Percentiles rank a stretch among this genome's conserved stretches.
Evolutionary conservation across 2,329 filamentous ascomycete species (phyloP).

Genomic region (Pseudogymnoascus sp.): DNA sequence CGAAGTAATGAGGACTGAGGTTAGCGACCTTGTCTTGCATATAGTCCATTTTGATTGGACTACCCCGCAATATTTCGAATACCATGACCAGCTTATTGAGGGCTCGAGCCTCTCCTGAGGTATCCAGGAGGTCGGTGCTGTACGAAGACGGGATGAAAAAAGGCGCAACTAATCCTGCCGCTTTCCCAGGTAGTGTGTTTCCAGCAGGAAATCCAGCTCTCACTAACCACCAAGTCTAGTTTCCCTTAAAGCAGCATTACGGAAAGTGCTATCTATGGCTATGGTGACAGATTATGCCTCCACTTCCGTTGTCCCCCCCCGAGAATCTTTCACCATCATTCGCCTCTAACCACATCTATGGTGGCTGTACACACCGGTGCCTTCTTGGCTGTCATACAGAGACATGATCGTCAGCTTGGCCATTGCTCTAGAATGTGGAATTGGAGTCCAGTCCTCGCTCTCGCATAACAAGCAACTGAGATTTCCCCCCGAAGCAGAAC

Average conservation of each 20-base stretch:
- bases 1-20: neutral
- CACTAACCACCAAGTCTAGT: neutral
- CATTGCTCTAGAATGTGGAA: neutral
- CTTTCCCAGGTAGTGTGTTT: neutral
- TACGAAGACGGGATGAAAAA: neutral
- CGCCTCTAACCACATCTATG: neutral
- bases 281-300: neutral
- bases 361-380: neutral
- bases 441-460: neutral
- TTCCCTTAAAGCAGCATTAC: neutral
- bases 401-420: neutral
- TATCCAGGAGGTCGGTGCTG: neutral
- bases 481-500: neutral
- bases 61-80: neutral
- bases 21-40: neutral
- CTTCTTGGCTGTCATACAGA: constrained; percentile 1
- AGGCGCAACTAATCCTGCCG: neutral
- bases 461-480: neutral
- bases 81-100: neutral
- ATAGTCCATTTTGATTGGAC: neutral
- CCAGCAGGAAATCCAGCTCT: neutral
- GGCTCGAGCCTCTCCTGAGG: neutral
- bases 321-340: neutral
- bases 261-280: neutral
- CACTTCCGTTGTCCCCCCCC: neutral